Percentiles rank a stretch among this genome's conserved stretches.
Conservation (phyloP, 257 asterid genomes). For the Nicotiana attenuata region DNA sequence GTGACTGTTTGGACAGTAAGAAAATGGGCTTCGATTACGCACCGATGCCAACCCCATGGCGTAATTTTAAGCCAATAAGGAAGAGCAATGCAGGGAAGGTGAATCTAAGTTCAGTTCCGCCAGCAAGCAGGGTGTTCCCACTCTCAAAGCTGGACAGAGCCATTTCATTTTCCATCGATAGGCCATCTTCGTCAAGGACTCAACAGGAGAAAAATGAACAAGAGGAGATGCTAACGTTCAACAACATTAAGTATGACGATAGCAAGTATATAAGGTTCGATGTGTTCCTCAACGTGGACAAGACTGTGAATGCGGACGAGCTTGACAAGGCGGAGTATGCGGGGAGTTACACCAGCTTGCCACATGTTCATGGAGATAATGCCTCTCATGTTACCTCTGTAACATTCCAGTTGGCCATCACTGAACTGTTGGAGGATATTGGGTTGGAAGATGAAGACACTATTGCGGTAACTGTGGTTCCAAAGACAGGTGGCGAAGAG, state of each 20-base stretch:
- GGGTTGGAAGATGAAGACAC: background rate
- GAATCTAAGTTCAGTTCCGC: conserved; percentile 2
- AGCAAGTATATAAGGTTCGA: conserved; percentile 37
- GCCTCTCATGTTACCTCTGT: background rate
- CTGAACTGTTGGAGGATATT: background rate
- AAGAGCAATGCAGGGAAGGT: conserved; percentile 12
- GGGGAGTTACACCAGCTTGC: conserved; percentile 44
- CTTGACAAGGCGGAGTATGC: conserved; percentile 44
- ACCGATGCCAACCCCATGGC: conserved; percentile 38
- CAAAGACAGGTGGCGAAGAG: background rate
- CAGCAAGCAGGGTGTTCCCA: conserved; percentile 27
- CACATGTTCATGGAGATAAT: conserved; percentile 22
- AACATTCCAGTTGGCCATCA: background rate
- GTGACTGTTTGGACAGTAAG: conserved; percentile 23
- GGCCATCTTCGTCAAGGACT: conserved; percentile 16
- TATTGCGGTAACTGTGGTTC: background rate
- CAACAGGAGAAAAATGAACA: conserved; percentile 22
- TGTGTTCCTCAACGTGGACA: conserved; percentile 50
- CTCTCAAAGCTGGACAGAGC: conserved; percentile 15
- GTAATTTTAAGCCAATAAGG: conserved; percentile 26
- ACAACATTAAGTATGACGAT: conserved; percentile 12
- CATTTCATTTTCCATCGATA: conserved; percentile 20
- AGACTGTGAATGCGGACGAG: conserved; percentile 20
- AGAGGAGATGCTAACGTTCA: conserved; percentile 36
- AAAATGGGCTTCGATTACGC: conserved; percentile 39